These are phyloP conservation scores for Daldinia caldariorum DNA, from an alignment of 495 filamentous ascomycete genomes.

Conservation along the genomic window DNA sequence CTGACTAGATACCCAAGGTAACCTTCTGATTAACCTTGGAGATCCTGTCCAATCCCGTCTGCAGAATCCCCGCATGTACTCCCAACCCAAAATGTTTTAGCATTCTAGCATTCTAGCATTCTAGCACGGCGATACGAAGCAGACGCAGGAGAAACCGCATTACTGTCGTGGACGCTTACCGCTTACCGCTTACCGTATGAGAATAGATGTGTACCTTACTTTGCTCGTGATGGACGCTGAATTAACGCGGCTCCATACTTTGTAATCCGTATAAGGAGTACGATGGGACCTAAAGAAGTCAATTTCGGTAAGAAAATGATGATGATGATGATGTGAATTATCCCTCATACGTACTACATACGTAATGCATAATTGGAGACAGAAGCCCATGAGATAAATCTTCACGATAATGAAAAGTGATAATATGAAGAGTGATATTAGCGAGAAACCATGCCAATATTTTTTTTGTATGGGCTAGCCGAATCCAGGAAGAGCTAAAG, in stretches of 20 bases:
- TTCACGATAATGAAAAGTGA: not conserved
- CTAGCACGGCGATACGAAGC: constrained; percentile 30
- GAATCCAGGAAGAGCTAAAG: constrained; percentile 26
- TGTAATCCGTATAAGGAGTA: not conserved
- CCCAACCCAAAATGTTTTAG: constrained; percentile 10
- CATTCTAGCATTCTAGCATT: too few relatives aligned
- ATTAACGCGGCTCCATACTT: constrained; percentile 18
- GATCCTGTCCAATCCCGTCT: constrained; percentile 33
- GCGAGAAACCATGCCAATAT: constrained; percentile 15
- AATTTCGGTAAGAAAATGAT: not conserved
- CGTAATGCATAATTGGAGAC: not conserved
- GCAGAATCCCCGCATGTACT: constrained; percentile 37
- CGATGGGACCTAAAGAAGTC: not conserved
- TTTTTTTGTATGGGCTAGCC: constrained; percentile 23
- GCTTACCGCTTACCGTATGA: constrained; percentile 28
- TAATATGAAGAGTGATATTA: not conserved
- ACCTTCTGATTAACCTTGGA: not conserved
- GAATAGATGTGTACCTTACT: constrained; percentile 1
- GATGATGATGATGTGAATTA: constrained; percentile 12
- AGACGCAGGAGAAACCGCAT: constrained; percentile 18
- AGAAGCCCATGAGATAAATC: not conserved
- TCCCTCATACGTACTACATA: not conserved
- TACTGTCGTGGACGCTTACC: constrained; percentile 39
- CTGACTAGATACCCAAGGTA: too few relatives aligned
- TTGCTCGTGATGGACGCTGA: constrained; percentile 10